Conservation (phyloP, 352 stramenopile species). For the Globisporangium paroecandrum region DNA sequence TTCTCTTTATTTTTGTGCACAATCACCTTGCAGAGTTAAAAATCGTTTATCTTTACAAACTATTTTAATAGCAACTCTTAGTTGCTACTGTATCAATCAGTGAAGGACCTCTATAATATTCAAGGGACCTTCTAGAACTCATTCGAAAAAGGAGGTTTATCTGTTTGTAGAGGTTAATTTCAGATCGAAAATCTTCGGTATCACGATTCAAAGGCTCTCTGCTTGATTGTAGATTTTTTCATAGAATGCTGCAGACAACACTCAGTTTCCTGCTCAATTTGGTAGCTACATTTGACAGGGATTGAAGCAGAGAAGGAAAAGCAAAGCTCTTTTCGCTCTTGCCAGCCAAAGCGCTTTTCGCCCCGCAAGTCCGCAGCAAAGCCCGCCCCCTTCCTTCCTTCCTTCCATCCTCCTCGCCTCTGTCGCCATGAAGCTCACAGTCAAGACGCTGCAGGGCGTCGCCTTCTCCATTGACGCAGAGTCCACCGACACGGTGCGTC, state of each 20-base stretch:
- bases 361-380: not conserved
- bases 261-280: not conserved
- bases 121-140: too few relatives aligned
- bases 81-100: too few relatives aligned
- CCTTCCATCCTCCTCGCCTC: not conserved
- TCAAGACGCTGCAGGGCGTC: conserved; percentile 86
- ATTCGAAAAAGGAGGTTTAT: not conserved
- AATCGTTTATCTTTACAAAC: too few relatives aligned
- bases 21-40: too few relatives aligned
- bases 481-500: conserved; percentile 61
- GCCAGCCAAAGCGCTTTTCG: conserved; percentile 13
- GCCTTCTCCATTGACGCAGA: conserved; percentile 75
- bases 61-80: too few relatives aligned
- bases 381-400: not conserved
- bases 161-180: not conserved
- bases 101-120: too few relatives aligned
- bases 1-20: too few relatives aligned
- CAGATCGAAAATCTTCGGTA: too few relatives aligned
- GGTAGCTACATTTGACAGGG: not conserved
- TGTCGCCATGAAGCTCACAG: conserved; percentile 80
- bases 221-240: not conserved
- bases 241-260: not conserved
- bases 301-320: not conserved
- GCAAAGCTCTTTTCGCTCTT: not conserved
- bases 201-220: too few relatives aligned